Evolutionary conservation across 169 alveolate genomes (phyloP).

Genomic region (Cryptosporidium sp.): DNA sequence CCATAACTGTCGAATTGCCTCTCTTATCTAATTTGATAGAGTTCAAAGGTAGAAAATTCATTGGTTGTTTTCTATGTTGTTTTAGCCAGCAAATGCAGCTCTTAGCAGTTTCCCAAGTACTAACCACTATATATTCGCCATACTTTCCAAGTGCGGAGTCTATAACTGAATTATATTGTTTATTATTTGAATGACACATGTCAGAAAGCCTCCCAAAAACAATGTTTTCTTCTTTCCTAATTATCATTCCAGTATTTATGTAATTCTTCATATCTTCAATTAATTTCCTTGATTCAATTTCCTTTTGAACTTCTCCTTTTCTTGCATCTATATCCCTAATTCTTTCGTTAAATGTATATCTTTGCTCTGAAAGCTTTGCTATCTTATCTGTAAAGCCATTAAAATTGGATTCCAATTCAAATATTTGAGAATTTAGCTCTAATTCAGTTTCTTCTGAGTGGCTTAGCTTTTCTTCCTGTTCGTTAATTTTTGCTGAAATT

Average conservation of each 20-base stretch:
- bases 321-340: slow-evolving; percentile 78
- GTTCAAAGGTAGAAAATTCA: slow-evolving; percentile 57
- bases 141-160: slow-evolving; percentile 57
- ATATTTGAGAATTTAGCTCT: slow-evolving; percentile 26
- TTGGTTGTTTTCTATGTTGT: slow-evolving; percentile 25
- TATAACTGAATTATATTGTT: slow-evolving; percentile 23
- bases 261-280: slow-evolving; percentile 64
- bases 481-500: slow-evolving; percentile 12
- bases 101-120: slow-evolving; percentile 60
- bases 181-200: slow-evolving; percentile 67
- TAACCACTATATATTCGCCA: slow-evolving; percentile 40
- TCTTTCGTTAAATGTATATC: slow-evolving; percentile 77
- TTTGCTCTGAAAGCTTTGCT: slow-evolving; percentile 76
- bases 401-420: slow-evolving; percentile 68
- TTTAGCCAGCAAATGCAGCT: slow-evolving; percentile 54
- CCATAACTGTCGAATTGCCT: not conserved
- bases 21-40: slow-evolving; percentile 3
- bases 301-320: slow-evolving; percentile 72
- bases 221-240: not conserved
- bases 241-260: slow-evolving; percentile 3
- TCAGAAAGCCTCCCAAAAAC: slow-evolving; percentile 64
- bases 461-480: slow-evolving; percentile 30
- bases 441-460: not conserved
- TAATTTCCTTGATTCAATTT: slow-evolving; percentile 37
- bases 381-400: slow-evolving; percentile 74